Conservation (phyloP, 2,329 filamentous ascomycete genomes). For the Cladophialophora carrionii region DNA sequence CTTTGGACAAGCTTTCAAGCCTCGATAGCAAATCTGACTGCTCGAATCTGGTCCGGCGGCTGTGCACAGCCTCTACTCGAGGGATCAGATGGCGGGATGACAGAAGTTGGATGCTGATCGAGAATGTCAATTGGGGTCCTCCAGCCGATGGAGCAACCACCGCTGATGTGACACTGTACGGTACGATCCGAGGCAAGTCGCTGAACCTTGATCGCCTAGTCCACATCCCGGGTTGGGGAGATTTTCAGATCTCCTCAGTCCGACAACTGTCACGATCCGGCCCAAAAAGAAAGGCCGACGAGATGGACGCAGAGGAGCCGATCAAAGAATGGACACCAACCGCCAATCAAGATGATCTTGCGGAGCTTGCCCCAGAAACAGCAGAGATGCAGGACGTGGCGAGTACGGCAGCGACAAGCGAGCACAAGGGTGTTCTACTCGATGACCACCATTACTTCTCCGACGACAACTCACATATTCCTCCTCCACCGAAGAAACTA, state of each 20-base stretch:
- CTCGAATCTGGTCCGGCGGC: conserved; percentile 82
- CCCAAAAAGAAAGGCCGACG: conserved; percentile 58
- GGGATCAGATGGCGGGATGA: conserved; percentile 95
- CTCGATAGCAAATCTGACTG: conserved; percentile 88
- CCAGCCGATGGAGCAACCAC: conserved; percentile 50
- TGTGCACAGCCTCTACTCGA: conserved; percentile 91
- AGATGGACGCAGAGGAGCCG: conserved; percentile 69
- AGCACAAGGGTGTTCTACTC: conserved; percentile 83
- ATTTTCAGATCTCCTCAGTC: conserved; percentile 90
- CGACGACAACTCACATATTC: conserved; percentile 71
- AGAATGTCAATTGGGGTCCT: conserved; percentile 74
- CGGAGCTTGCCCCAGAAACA: conserved; percentile 84
- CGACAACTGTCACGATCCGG: conserved; percentile 66
- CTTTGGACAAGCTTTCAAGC: conserved; percentile 87
- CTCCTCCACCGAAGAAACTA: conserved; percentile 69
- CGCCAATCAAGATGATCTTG: conserved; percentile 80
- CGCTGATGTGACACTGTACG: conserved; percentile 73
- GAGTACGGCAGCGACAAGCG: conserved; percentile 55
- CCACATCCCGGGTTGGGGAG: conserved; percentile 90
- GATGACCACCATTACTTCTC: conserved; percentile 99
- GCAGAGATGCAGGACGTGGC: conserved; percentile 73
- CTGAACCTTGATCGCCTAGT: conserved; percentile 88
- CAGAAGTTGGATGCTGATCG: conserved; percentile 91
- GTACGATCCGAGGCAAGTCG: conserved; percentile 80
- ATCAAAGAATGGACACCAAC: conserved; percentile 65